Percentiles rank a stretch among this genome's conserved stretches.
These are phyloP conservation scores for Alloteropsis semialata DNA, from an alignment of 176 grass and related monocot genomes.

Conservation along the genomic window DNA sequence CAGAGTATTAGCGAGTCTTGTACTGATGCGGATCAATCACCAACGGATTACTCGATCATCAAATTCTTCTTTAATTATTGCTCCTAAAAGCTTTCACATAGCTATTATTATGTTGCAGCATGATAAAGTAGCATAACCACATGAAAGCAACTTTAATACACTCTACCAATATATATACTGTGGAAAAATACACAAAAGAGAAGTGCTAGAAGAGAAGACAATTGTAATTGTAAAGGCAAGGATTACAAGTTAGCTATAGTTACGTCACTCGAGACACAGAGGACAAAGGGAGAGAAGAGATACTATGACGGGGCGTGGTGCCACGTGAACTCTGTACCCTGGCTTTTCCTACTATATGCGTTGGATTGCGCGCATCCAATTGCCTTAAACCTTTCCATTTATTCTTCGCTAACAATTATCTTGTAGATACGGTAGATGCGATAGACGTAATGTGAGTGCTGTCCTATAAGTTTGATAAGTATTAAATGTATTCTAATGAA, in stretches of 20 bases:
- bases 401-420: neutral
- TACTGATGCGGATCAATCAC: too few relatives aligned
- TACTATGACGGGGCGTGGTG: neutral
- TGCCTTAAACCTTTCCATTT: neutral
- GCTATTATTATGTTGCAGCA: neutral
- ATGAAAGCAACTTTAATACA: neutral
- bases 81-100: neutral
- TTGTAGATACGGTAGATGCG: neutral
- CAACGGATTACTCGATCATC: too few relatives aligned
- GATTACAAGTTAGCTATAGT: neutral
- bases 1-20: too few relatives aligned
- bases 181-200: neutral
- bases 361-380: too few relatives aligned
- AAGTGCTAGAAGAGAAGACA: neutral
- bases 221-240: neutral
- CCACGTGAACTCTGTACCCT: neutral
- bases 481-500: neutral
- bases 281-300: neutral
- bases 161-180: neutral
- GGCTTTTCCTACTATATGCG: neutral
- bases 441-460: neutral
- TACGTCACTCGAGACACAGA: neutral
- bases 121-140: neutral
- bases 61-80: neutral
- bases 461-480: neutral